These are phyloP conservation scores for Coemansia sp. DNA, from an alignment of 192 early-diverging fungal species.

Conservation along the genomic window DNA sequence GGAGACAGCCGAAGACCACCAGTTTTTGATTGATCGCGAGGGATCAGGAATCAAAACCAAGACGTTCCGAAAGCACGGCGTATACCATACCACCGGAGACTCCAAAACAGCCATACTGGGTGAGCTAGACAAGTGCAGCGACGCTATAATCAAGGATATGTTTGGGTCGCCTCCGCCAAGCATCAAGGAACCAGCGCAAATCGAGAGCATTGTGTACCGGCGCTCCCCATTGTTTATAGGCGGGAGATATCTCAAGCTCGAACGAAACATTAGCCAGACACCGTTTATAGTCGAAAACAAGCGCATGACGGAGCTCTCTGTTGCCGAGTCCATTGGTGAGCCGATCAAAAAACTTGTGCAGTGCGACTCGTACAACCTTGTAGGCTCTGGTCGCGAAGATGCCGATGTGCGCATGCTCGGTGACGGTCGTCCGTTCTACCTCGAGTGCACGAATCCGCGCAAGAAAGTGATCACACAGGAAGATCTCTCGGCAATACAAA, in stretches of 20 bases:
- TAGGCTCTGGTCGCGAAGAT: conserved; percentile 86
- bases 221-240: conserved; percentile 61
- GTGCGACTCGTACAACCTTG: conserved; percentile 71
- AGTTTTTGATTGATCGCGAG: conserved; percentile 21
- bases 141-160: conserved; percentile 6
- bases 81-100: conserved; percentile 8
- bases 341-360: conserved; percentile 55
- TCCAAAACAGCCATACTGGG: conserved; percentile 7
- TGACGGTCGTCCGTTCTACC: conserved; percentile 85
- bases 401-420: conserved; percentile 94
- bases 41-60: conserved; percentile 8
- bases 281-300: conserved; percentile 73
- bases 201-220: conserved; percentile 41
- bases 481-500: conserved; percentile 50
- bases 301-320: conserved; percentile 66
- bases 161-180: conserved; percentile 30
- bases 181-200: conserved; percentile 14
- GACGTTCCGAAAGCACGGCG: conserved; percentile 23
- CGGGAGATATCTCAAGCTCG: conserved; percentile 70
- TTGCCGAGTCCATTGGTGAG: conserved; percentile 73
- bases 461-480: conserved; percentile 30
- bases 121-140: conserved; percentile 15
- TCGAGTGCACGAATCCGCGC: conserved; percentile 81
- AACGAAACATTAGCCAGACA: conserved; percentile 78
- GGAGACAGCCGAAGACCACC: conserved; percentile 21